Percentiles rank a stretch among this genome's conserved stretches.
Evolutionary conservation across 768 basidiomycete species (phyloP).

Genomic region (Lentinus brumalis): DNA sequence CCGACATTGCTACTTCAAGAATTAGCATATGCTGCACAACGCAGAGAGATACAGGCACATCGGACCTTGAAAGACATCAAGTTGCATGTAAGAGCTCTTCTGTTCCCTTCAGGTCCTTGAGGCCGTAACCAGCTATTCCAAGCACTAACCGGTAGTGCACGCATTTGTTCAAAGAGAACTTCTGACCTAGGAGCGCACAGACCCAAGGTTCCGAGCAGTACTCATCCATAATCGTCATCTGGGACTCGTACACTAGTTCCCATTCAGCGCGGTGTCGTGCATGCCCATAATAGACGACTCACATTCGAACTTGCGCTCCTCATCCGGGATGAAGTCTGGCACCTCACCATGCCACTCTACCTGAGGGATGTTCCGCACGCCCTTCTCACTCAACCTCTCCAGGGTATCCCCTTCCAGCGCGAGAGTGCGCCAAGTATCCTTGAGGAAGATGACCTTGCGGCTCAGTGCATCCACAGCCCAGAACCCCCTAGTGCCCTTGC

Average conservation of each 20-base stretch:
- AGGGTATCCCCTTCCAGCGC: not conserved
- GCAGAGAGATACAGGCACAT: too few relatives aligned
- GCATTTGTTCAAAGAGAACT: not conserved
- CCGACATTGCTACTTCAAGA: too few relatives aligned
- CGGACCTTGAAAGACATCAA: not conserved
- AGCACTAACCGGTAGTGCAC: constrained; percentile 10
- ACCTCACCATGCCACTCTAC: not conserved
- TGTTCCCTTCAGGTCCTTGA: constrained; percentile 4
- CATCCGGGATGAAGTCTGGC: too few relatives aligned
- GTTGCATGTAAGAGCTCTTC: constrained; percentile 3
- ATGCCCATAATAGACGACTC: not conserved
- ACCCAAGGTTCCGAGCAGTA: not conserved
- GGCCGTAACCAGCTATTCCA: constrained; percentile 1
- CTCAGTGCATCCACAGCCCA: constrained; percentile 2
- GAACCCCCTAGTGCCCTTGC: constrained; percentile 7
- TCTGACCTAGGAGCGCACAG: not conserved
- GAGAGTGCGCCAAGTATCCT: constrained; percentile 9
- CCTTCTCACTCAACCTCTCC: not conserved
- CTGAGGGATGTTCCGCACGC: not conserved
- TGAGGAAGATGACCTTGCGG: constrained; percentile 1
- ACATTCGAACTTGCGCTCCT: not conserved
- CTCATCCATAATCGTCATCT: not conserved
- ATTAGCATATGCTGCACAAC: too few relatives aligned
- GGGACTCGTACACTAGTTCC: too few relatives aligned
- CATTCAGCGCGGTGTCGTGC: too few relatives aligned